Base-by-base conservation (phyloP, 2,329 filamentous ascomycete genomes). In the Mycosphaerella sp. region DNA sequence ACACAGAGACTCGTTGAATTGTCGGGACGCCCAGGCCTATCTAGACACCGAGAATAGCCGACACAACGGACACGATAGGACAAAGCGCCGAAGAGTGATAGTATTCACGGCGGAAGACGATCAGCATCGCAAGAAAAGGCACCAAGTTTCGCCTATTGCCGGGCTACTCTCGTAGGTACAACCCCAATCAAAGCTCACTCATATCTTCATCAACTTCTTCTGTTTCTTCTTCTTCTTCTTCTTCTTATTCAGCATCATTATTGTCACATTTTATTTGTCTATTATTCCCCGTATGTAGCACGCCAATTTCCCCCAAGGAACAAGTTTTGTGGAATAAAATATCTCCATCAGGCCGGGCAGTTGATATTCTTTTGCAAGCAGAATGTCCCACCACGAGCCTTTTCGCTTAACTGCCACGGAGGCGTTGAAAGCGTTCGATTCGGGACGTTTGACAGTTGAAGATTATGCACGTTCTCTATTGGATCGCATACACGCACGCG, bases 381-480 rank as follows among this genome's bases (percentile, higher is more conserved):
- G 25, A 12, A 18, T 41, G 30, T 44, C 44, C 53, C 16, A 32
- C 1, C 21, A 14, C 6, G 54, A 58, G 25, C 52, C 59, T 32
- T 60, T 45, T 41, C 59, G 53, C 16, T 57, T 75, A 9, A 77
- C 73, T 0, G 77, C 76, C 6, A 70, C 67, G 1, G 59, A 78
- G 57, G 71, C 65, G 0, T 55, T 71, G 1, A 58, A 65, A 1
- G 65, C 67, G 12, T 66, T 78, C 47, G 66, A 62, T 1, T 57
- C 62, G 2, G 71, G 70, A 4, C 62, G 70, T 0, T 57, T 80
- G 1, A 77, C 75, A 0, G 73, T 80, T 1, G 72, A 76, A 57
- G 62, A 70, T 6, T 79, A 79, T 57, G 75, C 73, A 2, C 65
- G 64, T 27, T 73, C 76, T 0, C 64, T 80, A 2, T 69, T 80